Evolutionary conservation across 768 basidiomycete species (phyloP).

Genomic region (Nidula microcarpa): DNA sequence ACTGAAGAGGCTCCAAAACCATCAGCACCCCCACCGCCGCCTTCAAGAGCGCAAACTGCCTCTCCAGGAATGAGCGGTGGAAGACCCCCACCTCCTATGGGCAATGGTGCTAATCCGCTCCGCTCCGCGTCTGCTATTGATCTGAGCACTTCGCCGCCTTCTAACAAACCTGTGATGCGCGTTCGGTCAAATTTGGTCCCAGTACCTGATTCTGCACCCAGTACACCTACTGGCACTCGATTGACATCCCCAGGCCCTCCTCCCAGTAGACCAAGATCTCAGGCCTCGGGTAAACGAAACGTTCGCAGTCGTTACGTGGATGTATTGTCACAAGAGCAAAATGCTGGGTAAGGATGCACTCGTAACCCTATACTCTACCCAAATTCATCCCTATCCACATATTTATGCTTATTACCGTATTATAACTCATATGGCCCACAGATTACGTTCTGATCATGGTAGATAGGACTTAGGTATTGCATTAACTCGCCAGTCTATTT

Average conservation of each 20-base stretch:
- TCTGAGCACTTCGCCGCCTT: constrained; percentile 46
- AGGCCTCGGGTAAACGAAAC: constrained; percentile 63
- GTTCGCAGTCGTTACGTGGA: constrained; percentile 86
- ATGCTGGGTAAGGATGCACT: constrained; percentile 16
- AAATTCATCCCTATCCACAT: too few species aligned
- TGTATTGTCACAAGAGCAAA: constrained; percentile 66
- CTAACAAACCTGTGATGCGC: constrained; percentile 46
- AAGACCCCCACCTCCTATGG: constrained; percentile 9
- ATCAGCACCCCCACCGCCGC: constrained; percentile 65
- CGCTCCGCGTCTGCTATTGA: constrained; percentile 68
- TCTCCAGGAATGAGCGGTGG: constrained; percentile 63
- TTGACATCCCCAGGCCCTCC: constrained; percentile 47
- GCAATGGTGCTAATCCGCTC: constrained; percentile 33
- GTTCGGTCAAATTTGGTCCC: constrained; percentile 67
- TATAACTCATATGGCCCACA: too few species aligned
- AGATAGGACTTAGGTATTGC: too few species aligned
- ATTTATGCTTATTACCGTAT: too few species aligned
- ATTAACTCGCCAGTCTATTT: too few species aligned
- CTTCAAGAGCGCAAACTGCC: constrained; percentile 80
- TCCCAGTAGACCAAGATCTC: constrained; percentile 51
- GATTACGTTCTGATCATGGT: too few species aligned
- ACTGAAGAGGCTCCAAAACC: constrained; percentile 52
- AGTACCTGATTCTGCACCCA: constrained; percentile 41
- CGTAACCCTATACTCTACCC: constrained; percentile 2
- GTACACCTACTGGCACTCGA: constrained; percentile 43